A percentile compares a stretch with the other conserved stretches of the same genome.
Evolutionary conservation across 306 rosid genomes (phyloP).

Genomic region (Glycine tomentella): DNA sequence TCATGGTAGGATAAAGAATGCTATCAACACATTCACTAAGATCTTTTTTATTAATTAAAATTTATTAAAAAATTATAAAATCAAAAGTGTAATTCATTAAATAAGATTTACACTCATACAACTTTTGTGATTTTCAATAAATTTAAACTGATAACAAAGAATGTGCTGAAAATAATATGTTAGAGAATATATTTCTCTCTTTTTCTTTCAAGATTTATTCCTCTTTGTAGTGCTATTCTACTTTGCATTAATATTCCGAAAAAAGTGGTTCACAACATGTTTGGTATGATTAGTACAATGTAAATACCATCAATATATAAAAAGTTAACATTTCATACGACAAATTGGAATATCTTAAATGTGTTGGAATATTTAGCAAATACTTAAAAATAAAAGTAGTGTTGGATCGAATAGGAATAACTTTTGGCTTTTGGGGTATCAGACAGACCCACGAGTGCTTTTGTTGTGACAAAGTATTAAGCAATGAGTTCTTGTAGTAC

Average conservation of each 20-base stretch:
- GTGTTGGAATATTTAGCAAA: conserved; percentile 30
- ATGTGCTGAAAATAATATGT: no score
- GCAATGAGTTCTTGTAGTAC: conserved; percentile 41
- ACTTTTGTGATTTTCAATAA: no score
- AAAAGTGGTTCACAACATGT: conserved; percentile 3
- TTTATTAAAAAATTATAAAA: no score
- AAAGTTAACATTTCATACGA: conserved; percentile 7
- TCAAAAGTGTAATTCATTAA: no score
- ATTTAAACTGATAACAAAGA: no score
- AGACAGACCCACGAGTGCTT: conserved; percentile 51
- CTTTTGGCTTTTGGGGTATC: conserved; percentile 45
- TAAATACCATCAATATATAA: not conserved
- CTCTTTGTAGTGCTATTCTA: conserved; percentile 14
- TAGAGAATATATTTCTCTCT: no score
- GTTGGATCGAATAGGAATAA: conserved; percentile 43
- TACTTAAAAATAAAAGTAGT: not conserved
- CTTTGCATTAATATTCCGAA: not conserved
- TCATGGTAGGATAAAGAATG: no score
- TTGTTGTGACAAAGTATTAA: conserved; percentile 49
- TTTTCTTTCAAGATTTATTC: not conserved
- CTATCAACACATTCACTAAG: no score
- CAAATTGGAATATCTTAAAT: conserved; percentile 31
- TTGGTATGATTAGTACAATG: conserved; percentile 34
- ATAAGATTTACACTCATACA: no score
- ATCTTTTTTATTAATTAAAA: no score